These are phyloP conservation scores for Nepenthes gracilis DNA, from an alignment of 148 eudicot species.

Conservation along the genomic window DNA sequence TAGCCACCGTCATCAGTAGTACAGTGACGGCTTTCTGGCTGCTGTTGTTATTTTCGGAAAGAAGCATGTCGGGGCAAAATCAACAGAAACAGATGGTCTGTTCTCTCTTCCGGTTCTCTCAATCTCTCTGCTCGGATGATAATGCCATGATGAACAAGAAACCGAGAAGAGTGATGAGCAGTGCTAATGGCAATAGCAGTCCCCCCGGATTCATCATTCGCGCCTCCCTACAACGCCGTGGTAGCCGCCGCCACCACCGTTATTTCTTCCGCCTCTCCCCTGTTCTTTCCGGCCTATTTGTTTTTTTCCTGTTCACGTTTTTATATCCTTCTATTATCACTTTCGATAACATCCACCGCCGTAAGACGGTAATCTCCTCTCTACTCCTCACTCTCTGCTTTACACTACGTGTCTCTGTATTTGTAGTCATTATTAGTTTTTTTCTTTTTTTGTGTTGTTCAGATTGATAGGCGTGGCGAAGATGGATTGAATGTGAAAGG, in stretches of 20 bases:
- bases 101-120: slow-evolving; percentile 15
- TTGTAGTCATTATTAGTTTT: background rate
- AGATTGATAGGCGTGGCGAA: background rate
- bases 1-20: no score
- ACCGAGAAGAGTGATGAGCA: slow-evolving; percentile 2
- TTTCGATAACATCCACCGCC: slow-evolving; percentile 18
- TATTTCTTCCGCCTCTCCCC: slow-evolving; percentile 29
- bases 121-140: slow-evolving; percentile 5
- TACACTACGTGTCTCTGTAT: background rate
- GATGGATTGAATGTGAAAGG: slow-evolving; percentile 13
- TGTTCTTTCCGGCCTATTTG: slow-evolving; percentile 24
- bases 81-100: slow-evolving; percentile 13
- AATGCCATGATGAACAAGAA: background rate
- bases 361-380: slow-evolving; percentile 10
- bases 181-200: background rate
- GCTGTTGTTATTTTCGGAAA: no score
- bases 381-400: background rate
- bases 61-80: background rate
- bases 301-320: slow-evolving; percentile 34
- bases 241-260: slow-evolving; percentile 13
- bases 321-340: slow-evolving; percentile 40
- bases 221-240: slow-evolving; percentile 5
- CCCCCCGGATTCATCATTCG: slow-evolving; percentile 2
- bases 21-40: no score
- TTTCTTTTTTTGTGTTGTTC: slow-evolving; percentile 2